phyloP scores from a whole-genome alignment of 129 eudicot genomes.

The Gnaphalium uliginosum region DNA sequence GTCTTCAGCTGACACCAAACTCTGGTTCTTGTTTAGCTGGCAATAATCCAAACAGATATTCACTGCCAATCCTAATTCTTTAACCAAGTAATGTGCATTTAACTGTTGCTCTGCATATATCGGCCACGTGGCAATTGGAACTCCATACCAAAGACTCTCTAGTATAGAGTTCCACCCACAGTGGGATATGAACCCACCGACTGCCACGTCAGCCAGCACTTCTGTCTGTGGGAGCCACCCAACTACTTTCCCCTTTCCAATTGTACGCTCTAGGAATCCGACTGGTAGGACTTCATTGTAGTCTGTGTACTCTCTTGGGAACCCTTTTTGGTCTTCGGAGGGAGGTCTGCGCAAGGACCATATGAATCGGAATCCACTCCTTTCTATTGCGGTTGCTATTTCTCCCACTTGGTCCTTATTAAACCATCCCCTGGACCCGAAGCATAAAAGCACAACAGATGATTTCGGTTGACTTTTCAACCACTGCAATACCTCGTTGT shows the following conservation, averaged over 20 bases:
- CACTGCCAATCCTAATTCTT: slow-evolving; percentile 39
- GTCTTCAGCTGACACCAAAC: slow-evolving; percentile 17
- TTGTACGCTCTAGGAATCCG: slow-evolving; percentile 34
- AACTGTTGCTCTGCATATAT: slow-evolving; percentile 38
- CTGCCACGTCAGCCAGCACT: slow-evolving; percentile 31
- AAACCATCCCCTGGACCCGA: slow-evolving; percentile 38
- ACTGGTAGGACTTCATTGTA: slow-evolving; percentile 25
- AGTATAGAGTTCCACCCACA: slow-evolving; percentile 52
- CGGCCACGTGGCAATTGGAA: slow-evolving; percentile 48
- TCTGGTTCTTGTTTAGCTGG: neutral
- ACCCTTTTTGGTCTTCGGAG: neutral
- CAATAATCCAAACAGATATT: slow-evolving; percentile 39
- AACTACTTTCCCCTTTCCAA: slow-evolving; percentile 32
- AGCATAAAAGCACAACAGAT: slow-evolving; percentile 38
- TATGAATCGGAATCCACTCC: slow-evolving; percentile 31
- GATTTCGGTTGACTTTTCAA: slow-evolving; percentile 45
- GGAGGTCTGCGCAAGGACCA: slow-evolving; percentile 40
- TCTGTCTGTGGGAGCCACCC: slow-evolving; percentile 46
- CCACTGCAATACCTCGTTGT: slow-evolving; percentile 35
- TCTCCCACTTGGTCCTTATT: slow-evolving; percentile 30
- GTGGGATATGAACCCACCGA: slow-evolving; percentile 44
- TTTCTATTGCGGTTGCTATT: slow-evolving; percentile 34
- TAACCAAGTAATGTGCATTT: slow-evolving; percentile 38
- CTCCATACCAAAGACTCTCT: slow-evolving; percentile 41
- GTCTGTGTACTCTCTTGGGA: slow-evolving; percentile 31